These are phyloP conservation scores for Cymodocea nodosa DNA, from an alignment of 116 monocot genomes.

Conservation along the genomic window DNA sequence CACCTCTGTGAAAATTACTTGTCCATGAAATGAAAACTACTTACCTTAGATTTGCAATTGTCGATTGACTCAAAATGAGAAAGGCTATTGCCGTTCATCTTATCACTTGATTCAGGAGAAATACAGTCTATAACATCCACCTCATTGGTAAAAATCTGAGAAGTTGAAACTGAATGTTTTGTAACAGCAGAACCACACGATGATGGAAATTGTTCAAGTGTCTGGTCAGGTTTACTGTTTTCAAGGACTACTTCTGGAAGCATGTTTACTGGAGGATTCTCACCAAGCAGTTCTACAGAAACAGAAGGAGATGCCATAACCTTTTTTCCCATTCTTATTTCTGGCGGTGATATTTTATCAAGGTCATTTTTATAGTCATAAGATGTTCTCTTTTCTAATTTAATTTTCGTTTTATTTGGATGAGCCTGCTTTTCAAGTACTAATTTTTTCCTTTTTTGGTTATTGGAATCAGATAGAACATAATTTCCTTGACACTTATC, in stretches of 20 bases:
- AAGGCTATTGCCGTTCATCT: not conserved
- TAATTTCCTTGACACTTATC: not conserved
- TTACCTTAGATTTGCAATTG: conserved; percentile 25
- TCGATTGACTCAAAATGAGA: not conserved
- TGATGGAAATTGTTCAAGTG: conserved; percentile 20
- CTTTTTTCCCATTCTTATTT: conserved; percentile 4
- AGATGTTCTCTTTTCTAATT: conserved; percentile 10
- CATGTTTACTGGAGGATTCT: conserved; percentile 13
- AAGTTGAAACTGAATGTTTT: conserved; percentile 18
- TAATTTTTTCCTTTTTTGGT: conserved; percentile 13
- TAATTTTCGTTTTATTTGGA: conserved; percentile 9
- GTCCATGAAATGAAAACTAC: not conserved
- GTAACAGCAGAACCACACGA: conserved; percentile 59
- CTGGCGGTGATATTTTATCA: conserved; percentile 11
- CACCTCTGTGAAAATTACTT: not conserved
- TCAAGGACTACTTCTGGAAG: conserved; percentile 1
- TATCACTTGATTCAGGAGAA: not conserved
- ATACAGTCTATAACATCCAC: conserved; percentile 2
- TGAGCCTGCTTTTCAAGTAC: conserved; percentile 8
- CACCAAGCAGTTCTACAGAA: conserved; percentile 16
- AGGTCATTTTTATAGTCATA: conserved; percentile 8
- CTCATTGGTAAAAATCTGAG: conserved; percentile 12
- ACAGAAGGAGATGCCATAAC: conserved; percentile 4
- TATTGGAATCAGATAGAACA: conserved; percentile 6
- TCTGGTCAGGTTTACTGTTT: conserved; percentile 9